Evolutionary conservation across 495 filamentous ascomycete species (phyloP), one percentile per base, ranked within the genome.

Genomic region (Chaetomidium leptoderma): DNA sequence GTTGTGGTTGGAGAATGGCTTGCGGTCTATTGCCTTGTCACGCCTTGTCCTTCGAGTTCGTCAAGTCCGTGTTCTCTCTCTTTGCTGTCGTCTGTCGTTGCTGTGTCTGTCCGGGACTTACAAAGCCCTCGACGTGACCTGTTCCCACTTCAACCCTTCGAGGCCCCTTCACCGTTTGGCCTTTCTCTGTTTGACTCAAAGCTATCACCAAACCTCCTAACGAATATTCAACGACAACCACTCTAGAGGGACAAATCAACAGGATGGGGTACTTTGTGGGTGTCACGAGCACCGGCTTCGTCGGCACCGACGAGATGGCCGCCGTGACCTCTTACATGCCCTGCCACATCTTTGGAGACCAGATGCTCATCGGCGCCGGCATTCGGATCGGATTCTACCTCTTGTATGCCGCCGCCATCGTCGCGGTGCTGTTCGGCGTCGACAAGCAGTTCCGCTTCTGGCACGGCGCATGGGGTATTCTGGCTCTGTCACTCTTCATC

Each of bases 321-420:
- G 67, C 65, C 36, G 67, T 66, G 19, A 64, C 65, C 32, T 68
- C 65, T 7, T 70, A 55, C 59, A 49, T 49, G 46, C 67, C 67
- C 40, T 70, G 67, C 32, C 67, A 70, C 48, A 66, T 68, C 45
- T 70, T 70, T 29, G 67, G 67, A 35, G 65, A 70, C 61, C 65
- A 67, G 61, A 67, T 65, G 62, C 65, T 70, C 43, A 67, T 68
- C 55, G 67, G 67, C 37, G 40, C 54, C 30, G 67, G 67, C 50
- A 66, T 70, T 24, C 61, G 67, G 11, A 24, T 64, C 42, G 65
- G 65, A 53, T 70, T 70, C 65, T 70, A 70, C 55, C 57, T 70
- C 14, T 54, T 68, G 11, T 70, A 70, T 49, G 50, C 37, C 9
- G 62, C 67, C 16, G 67, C 65, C 53, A 68, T 68, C 53, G 6